Evolutionary conservation across 305 asterid genomes (phyloP), one percentile per base, ranked within the genome.

Genomic region (Nicotiana rustica): DNA sequence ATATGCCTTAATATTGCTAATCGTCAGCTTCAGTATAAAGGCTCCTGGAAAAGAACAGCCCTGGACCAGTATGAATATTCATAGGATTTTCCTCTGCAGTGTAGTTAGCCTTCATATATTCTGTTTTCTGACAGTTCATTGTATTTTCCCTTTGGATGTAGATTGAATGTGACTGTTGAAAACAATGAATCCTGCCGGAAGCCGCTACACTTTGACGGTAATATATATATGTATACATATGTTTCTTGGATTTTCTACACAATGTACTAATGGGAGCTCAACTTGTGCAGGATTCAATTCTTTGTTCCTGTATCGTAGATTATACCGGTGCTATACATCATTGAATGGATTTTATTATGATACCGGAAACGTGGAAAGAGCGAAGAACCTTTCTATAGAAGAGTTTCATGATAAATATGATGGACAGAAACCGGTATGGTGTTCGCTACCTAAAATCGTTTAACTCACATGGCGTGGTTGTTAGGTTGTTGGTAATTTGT

Each of bases 41-140:
- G 95, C 77, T 91, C 97, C 19, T 94, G 99, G 99, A 96, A 93
- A 92, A 96, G 89, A 90, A 93, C 98, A 67, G 78, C 97, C 82
- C 87, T 96, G 90, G 93, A 96, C 91, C 99, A 91, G 98, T 96
- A 93, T 57, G 94, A n/a, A 41, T 78, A 67, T 71, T 52, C 38
- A 6, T 55, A 67, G 65, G 17, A 67, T 52, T 49, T 67, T 67
- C 35, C 18, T 55, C 62, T 52, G 36, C 78, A 14, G 31, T 52
- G 10, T 55, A 25, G 80, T 75, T 29, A 75, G 8, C 38, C 69
- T 76, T 35, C 85, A 86, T 56, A 55, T 41, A 64, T 66, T 83
- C 52, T 62, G 68, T 85, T 71, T 49, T 84, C 77, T 86, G 84
- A 84, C 78, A 35, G 60, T 60, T 87, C 64, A 81, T 85, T 84